Base-by-base conservation (phyloP, 306 rosid genomes). In the Dalbergia cochinchinensis region DNA sequence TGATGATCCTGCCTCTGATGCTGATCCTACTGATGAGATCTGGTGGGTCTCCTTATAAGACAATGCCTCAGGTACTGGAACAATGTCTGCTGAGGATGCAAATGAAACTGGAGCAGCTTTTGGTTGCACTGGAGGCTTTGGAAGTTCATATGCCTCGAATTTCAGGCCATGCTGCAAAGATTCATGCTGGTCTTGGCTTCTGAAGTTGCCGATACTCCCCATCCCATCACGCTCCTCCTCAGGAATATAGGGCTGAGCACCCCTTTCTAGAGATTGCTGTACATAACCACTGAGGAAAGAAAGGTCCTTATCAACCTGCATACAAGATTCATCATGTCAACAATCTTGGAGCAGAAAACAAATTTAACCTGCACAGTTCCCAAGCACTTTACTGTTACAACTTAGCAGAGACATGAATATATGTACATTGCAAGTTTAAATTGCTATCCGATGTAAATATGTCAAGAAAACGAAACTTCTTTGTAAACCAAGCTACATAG, bases 81-180 rank as follows among this genome's bases (percentile, higher is more conserved):
- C 91, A 64, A 90, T 76, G 86, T 91, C 98, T 37, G 91, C 68
- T 71, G 97, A 75, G 69, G 86, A 80, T 58, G 78, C 75, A 73
- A 83, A 77, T 72, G 93, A 83, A 79, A 74, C 70, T 18, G 88
- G 85, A 72, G 86, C 54, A 65, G 35, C 80, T 62, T 79, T 88
- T 18, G 88, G 48, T 59, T 89, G 90, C 55, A 87, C 65, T 19
- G 89, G 91, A 78, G 91, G 87, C 83, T 87, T 90, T 50, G 98
- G 85, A 83, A 84, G 89, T 80, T 93, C 98, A 71, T 93, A 93
- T 42, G 98, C 97, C 85, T 91, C 98, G 72, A 93, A 93, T 83
- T 87, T 83, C 54, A 93, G 97, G 59, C 92, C 74, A 82, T 90
- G 98, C 77, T 79, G 72, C 67, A 84, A 69, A 48, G 80, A 71